Percentiles rank a stretch among this genome's conserved stretches.
Evolutionary conservation across 345 rosid species (phyloP).

Genomic region (Balakata baccata): DNA sequence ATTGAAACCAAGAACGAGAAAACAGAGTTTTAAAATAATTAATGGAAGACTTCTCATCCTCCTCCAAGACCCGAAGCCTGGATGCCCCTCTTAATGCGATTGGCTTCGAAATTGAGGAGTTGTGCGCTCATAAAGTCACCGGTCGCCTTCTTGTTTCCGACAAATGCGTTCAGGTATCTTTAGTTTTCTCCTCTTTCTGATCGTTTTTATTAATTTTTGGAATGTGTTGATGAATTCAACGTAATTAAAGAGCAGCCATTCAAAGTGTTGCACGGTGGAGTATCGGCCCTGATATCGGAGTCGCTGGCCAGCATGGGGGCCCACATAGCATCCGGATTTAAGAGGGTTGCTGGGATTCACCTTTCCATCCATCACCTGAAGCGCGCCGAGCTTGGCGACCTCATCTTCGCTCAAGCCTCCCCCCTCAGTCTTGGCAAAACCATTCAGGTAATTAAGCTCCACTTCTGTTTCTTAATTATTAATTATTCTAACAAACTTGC

Average conservation of each 20-base stretch:
- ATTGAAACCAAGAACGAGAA: too few species aligned
- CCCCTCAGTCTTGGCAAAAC: slow-evolving; percentile 68
- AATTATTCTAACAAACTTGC: too few species aligned
- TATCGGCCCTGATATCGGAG: slow-evolving; percentile 87
- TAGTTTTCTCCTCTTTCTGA: not conserved
- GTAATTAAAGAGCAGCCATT: slow-evolving; percentile 57
- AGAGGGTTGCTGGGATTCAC: slow-evolving; percentile 81
- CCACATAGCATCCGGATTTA: slow-evolving; percentile 70
- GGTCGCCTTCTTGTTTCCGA: slow-evolving; percentile 63
- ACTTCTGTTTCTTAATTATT: too few species aligned
- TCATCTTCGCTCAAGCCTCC: slow-evolving; percentile 59
- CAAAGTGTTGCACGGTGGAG: slow-evolving; percentile 93
- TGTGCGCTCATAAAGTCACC: slow-evolving; percentile 49
- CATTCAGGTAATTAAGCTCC: slow-evolving; percentile 83
- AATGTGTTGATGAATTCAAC: not conserved
- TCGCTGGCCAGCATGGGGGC: slow-evolving; percentile 88
- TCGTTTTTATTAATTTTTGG: too few species aligned
- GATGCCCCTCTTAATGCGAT: slow-evolving; percentile 41
- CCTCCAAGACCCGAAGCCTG: slow-evolving; percentile 36
- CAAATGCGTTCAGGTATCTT: slow-evolving; percentile 55
- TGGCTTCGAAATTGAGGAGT: slow-evolving; percentile 62
- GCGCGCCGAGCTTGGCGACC: slow-evolving; percentile 73
- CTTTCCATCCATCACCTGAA: slow-evolving; percentile 78
- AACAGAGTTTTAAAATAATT: not conserved
- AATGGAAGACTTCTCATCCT: slow-evolving; percentile 15